Conservation (phyloP, 176 grass and related monocot species). For the Tuctoria greenei region DNA sequence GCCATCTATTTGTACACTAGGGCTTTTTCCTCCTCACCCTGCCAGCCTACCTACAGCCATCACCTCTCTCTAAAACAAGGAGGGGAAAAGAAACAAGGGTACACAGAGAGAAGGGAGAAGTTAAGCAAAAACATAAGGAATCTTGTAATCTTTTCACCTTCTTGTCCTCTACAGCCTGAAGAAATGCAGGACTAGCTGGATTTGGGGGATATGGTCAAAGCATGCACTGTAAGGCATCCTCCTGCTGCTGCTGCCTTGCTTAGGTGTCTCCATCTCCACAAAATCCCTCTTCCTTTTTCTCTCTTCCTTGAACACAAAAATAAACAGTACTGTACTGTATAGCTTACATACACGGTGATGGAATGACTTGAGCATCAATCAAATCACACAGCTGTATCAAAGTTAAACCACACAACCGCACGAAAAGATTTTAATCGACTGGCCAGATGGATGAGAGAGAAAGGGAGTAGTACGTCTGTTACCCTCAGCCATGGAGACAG, state of each 20-base stretch:
- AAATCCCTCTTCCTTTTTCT: slow-evolving; percentile 8
- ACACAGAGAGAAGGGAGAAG: background rate
- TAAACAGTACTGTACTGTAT: background rate
- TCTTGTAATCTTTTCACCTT: slow-evolving; percentile 85
- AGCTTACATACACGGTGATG: slow-evolving; percentile 1
- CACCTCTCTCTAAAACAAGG: slow-evolving; percentile 5
- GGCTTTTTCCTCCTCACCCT: slow-evolving; percentile 39
- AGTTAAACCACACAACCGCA: background rate
- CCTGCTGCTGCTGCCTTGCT: slow-evolving; percentile 49
- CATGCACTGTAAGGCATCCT: slow-evolving; percentile 58
- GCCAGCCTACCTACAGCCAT: slow-evolving; percentile 59
- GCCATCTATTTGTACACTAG: slow-evolving; percentile 62
- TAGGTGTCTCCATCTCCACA: slow-evolving; percentile 43
- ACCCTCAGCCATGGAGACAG: slow-evolving; percentile 27
- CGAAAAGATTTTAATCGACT: background rate
- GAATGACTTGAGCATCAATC: slow-evolving; percentile 41
- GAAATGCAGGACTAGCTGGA: slow-evolving; percentile 57
- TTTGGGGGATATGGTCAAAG: slow-evolving; percentile 77
- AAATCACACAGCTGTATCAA: slow-evolving; percentile 20
- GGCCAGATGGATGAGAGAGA: background rate
- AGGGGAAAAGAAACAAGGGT: background rate
- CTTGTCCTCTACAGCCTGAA: slow-evolving; percentile 74
- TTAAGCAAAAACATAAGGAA: slow-evolving; percentile 67
- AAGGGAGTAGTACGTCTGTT: background rate
- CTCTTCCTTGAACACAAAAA: slow-evolving; percentile 2